Base-by-base conservation (phyloP, 108 stramenopile species). In the Skeletonema menzelii region DNA sequence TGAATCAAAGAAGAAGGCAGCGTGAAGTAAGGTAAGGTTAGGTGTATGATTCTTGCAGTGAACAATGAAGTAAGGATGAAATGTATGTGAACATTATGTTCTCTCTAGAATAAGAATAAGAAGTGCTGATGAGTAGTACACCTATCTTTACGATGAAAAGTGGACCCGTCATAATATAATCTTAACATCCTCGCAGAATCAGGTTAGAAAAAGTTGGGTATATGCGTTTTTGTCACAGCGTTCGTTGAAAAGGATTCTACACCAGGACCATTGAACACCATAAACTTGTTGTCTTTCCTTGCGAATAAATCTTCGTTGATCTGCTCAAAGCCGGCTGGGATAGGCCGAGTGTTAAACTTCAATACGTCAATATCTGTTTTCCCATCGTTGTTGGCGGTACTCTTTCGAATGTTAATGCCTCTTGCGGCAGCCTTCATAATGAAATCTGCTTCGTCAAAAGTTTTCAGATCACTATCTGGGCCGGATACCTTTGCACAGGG, bases 261-360 rank as follows among this genome's bases (percentile, higher is more conserved):
- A 34, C 89, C 92, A 13, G 88, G 84, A n/a, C 87, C 92, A 82
- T 96, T 96, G 78, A 96, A 94, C 11, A 96, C 93, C 86, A 96
- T 88, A 67, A 91, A 96, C 67, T 90, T 91, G 77, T 96, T 96
- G 30, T 94, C 91, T 69, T 89, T 94, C 11, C 90, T 65, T 14
- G 93, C 88, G 34, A 85, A 96, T 13, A 94, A 85, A 55, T 91
- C 93, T 53, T 93, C 91, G 44, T 93, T 93, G 55, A 93, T 92
- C 75, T 94, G 91, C 62, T 93, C 92, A 83, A 93, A 94, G 15
- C 86, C 91, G 13, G 69, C 64, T 17, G 88, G 86, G 20, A 88
- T 82, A 28, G 64, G 56, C 8, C 66, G 81, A 24, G 76, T 62
- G 34, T 80, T 84, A 55, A 85, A 84, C 27, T 82, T 76, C n/a